Evolutionary conservation across 805 yeast genomes (phyloP), one percentile per base, ranked within the genome.

Genomic region (Myxozyma kluyveri): DNA sequence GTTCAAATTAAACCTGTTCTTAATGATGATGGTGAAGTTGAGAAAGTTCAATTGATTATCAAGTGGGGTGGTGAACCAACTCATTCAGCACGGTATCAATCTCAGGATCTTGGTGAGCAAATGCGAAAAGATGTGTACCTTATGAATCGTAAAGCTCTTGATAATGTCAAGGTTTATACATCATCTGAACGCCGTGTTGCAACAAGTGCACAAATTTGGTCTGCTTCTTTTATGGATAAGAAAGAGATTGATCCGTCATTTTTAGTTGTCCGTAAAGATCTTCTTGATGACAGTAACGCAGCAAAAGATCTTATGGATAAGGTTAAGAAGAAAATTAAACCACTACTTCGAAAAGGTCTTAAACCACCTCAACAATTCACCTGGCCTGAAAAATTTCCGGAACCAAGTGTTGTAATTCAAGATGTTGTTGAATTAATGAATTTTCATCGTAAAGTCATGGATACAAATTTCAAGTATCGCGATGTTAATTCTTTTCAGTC

Each of bases 51-150:
- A 69, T 83, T 93, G 57, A 95, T 93, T 56, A 75, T 93, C 63
- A 93, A 93, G 68, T 93, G 99, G 99, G 99, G 99, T 63, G 99
- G 99, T 58, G 99, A 93, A 69, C 97, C 99, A 4, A 93, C 99
- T 1, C 99, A 93, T 68, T 89, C 97, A 9, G 97, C 98, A 1
- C 80, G 84, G 57, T 86, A 88, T 67, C 99, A 93, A 71, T 95
- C 96, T 1, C 79, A 84, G 26, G 99, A 93, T 69, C 80, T 93
- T 18, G 99, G 99, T 47, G 98, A 91, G 66, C 96, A 90, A 69
- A 78, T 86, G 72, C 82, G 99, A 64, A 96, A 91, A 67, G 96
- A 93, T 68, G 79, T 89, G 62, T 84, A 87, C 65, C 75, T 93
- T 53, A 75, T 93, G 66, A 93, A 93, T 69, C 82, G 86, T 57